phyloP scores from a whole-genome alignment of 331 rosid species.

The Quercus lobata region DNA sequence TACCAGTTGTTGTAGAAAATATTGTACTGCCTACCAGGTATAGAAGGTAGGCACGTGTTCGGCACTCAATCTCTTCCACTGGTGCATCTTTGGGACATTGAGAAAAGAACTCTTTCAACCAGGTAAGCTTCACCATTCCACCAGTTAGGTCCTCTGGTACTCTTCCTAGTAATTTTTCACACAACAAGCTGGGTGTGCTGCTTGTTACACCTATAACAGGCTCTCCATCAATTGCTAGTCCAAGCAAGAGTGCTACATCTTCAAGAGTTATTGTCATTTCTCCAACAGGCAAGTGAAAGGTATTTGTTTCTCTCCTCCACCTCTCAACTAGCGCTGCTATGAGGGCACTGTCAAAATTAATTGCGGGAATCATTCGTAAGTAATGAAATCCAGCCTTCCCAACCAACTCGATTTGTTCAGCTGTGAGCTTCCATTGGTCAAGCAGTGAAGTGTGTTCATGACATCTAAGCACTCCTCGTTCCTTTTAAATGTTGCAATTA shows the following conservation, averaged over 20 bases:
- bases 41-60: conserved; percentile 88
- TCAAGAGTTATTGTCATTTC: conserved; percentile 89
- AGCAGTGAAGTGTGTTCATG: conserved; percentile 94
- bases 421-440: conserved; percentile 89
- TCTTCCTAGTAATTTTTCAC: conserved; percentile 78
- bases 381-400: conserved; percentile 83
- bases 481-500: conserved; percentile 44
- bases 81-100: conserved; percentile 75
- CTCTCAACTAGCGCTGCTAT: conserved; percentile 92
- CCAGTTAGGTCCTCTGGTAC: conserved; percentile 84
- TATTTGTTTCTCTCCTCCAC: conserved; percentile 95
- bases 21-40: conserved; percentile 92
- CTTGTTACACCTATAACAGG: conserved; percentile 75
- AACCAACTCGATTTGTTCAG: conserved; percentile 68
- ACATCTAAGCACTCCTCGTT: conserved; percentile 92
- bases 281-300: conserved; percentile 83
- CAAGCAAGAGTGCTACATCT: conserved; percentile 85
- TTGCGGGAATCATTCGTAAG: conserved; percentile 73
- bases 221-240: conserved; percentile 75
- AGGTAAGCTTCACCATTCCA: conserved; percentile 90
- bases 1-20: conserved; percentile 92
- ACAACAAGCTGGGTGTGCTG: conserved; percentile 55
- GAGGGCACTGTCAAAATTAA: conserved; percentile 84
- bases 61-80: conserved; percentile 49
- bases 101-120: conserved; percentile 86